Conservation (phyloP, 768 basidiomycete species). For the Trametes coccinea region DNA sequence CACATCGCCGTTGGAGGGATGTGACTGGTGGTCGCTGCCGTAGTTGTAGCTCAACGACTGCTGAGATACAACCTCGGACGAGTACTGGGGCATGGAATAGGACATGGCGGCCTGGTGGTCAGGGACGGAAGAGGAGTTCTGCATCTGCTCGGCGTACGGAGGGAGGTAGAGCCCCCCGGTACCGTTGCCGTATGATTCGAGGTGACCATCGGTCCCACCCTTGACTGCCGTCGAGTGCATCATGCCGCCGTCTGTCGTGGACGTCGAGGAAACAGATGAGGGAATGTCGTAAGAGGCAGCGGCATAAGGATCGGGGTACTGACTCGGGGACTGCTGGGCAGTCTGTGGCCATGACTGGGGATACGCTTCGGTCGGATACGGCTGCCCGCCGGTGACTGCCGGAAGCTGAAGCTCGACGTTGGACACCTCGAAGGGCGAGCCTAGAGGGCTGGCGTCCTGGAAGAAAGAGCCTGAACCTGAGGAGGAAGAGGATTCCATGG, state of each 20-base stretch:
- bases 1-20: constrained; percentile 4
- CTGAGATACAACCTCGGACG: neutral
- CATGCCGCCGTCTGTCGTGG: neutral
- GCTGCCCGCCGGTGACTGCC: constrained; percentile 4
- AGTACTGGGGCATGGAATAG: constrained; percentile 6
- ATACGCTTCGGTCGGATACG: constrained; percentile 15
- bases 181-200: neutral
- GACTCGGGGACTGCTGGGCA: constrained; percentile 4
- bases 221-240: neutral
- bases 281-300: constrained; percentile 12
- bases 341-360: constrained; percentile 13
- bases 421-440: constrained; percentile 8
- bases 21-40: neutral
- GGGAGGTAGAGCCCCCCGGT: constrained; percentile 7
- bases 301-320: constrained; percentile 18
- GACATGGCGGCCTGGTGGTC: constrained; percentile 6
- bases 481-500: constrained; percentile 20
- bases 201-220: constrained; percentile 2
- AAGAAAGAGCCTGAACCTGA: constrained; percentile 13
- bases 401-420: constrained; percentile 1
- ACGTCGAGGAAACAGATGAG: neutral
- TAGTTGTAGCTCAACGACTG: constrained; percentile 11
- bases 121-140: neutral
- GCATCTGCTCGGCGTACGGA: constrained; percentile 10
- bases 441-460: constrained; percentile 10